Base-by-base conservation (phyloP, 2,329 filamentous ascomycete genomes). In the Colletotrichum chrysophilum region DNA sequence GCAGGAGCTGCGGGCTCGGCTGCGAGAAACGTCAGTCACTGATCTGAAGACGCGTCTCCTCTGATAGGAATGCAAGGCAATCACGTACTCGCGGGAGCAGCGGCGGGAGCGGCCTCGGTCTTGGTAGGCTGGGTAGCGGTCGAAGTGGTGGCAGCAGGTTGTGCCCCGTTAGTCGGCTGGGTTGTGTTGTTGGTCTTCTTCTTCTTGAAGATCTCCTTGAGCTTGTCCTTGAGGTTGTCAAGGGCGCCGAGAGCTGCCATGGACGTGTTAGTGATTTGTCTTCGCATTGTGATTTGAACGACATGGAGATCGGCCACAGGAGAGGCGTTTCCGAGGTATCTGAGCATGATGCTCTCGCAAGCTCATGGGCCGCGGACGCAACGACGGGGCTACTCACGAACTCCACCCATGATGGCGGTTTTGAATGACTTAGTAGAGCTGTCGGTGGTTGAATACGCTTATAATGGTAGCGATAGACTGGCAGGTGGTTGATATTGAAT, bases 141-240 rank as follows among this genome's bases (percentile, higher is more conserved):
- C 38, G 84, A 77, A 32, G 79, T 72, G 14, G 78, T 76, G 38
- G 80, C 78, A 26, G 82, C 81, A 24, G 83, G 75, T 60, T 82
- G 81, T 38, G 80, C 75, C 38, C 79, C 83, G 36, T 32, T 43
- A 9, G 69, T 80, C 81, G 60, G 77, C 66, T 32, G 78, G 67
- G 68, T 70, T 12, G 83, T 78, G 71, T 82, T 83, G n/a, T 81
- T 76, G 79, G 84, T 84, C 79, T 86, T 82, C 84, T 86, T 88
- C 83, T 88, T 89, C 83, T 87, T 89, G 85, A 90, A 89, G 82
- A 85, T 83, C 77, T 84, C 83, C 86, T 88, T 89, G 81, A 91
- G 81, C 88, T 90, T 91, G 80, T 83, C 85, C 87, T 89, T 90
- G 78, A 91, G 79, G 84, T 90, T 90, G 81, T 88, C 87, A 76